phyloP scores from a whole-genome alignment of 208 protist species.

The Wallacemonas rigidus region DNA sequence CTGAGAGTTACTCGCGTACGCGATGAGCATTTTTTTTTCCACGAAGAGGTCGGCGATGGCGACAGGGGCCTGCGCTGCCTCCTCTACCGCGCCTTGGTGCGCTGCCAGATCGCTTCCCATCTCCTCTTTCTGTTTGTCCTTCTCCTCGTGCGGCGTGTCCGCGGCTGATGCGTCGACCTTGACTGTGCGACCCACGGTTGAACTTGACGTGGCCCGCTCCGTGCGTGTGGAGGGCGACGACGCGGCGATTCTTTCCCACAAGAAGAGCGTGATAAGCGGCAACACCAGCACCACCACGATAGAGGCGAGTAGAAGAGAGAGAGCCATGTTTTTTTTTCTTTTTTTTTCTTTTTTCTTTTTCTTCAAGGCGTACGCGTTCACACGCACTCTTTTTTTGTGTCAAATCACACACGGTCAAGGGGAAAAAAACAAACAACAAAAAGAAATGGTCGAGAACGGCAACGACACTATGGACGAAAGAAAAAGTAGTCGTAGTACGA shows the following conservation, averaged over 20 bases:
- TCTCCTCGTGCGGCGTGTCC: not conserved
- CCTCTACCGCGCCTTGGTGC: not conserved
- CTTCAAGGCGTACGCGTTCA: not conserved
- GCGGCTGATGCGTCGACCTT: too few species aligned
- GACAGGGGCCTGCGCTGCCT: not conserved
- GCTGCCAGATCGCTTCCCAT: not conserved
- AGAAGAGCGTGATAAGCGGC: not conserved
- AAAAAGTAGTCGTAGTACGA: too few species aligned
- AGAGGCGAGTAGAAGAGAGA: not conserved
- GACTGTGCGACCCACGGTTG: too few species aligned
- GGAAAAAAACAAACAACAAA: conserved; percentile 1
- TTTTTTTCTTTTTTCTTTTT: not conserved
- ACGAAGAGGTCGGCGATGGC: conserved; percentile 3
- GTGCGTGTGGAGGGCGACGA: too few species aligned
- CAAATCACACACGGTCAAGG: not conserved
- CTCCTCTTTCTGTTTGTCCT: not conserved
- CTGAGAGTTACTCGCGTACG: conserved; percentile 68
- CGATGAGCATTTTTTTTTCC: conserved; percentile 50
- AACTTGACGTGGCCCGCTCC: too few species aligned
- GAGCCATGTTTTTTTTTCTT: not conserved
- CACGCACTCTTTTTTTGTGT: not conserved
- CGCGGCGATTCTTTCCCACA: not conserved
- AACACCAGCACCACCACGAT: not conserved
- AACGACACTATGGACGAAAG: too few species aligned
- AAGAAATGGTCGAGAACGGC: not conserved